Percentiles rank a stretch among this genome's conserved stretches.
Conservation (phyloP, 2,329 filamentous ascomycete species). For the Cladophialophora chaetospira region DNA sequence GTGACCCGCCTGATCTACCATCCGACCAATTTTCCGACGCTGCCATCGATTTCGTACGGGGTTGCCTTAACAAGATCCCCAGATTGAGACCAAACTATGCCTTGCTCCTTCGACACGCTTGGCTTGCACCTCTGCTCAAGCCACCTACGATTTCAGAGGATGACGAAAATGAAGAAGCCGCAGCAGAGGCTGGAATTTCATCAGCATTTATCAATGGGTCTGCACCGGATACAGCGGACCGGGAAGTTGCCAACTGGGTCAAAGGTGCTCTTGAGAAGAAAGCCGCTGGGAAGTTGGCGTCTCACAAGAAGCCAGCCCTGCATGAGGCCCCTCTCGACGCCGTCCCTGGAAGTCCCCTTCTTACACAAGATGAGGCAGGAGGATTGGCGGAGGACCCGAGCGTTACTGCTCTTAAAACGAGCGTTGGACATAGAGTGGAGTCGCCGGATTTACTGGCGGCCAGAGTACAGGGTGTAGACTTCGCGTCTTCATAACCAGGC, state of each 20-base stretch:
- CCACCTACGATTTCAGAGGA: conserved; percentile 74
- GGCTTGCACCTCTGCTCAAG: conserved; percentile 75
- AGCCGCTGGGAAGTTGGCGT: conserved; percentile 58
- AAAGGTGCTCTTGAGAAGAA: conserved; percentile 68
- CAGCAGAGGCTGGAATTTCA: conserved; percentile 40
- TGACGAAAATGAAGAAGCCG: conserved; percentile 64
- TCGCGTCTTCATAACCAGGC: conserved; percentile 19
- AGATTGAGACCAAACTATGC: conserved; percentile 91
- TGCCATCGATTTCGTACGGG: conserved; percentile 82
- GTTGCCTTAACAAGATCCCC: conserved; percentile 90
- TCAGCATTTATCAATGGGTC: conserved; percentile 35
- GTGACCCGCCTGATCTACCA: conserved; percentile 88
- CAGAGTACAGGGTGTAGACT: conserved; percentile 32
- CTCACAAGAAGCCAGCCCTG: conserved; percentile 71
- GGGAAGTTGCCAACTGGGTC: conserved; percentile 87
- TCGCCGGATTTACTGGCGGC: conserved; percentile 29
- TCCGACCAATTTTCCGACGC: conserved; percentile 73
- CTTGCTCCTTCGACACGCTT: conserved; percentile 84
- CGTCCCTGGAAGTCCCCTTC: conserved; percentile 49
- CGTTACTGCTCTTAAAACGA: conserved; percentile 21
- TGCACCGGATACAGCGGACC: conserved; percentile 62
- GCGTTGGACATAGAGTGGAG: conserved; percentile 28
- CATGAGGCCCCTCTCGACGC: conserved; percentile 84
- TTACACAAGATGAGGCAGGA: conserved; percentile 16
- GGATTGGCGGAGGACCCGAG: neutral